Conservation (phyloP, 2,329 filamentous ascomycete genomes). For the Blastomyces percursus region DNA sequence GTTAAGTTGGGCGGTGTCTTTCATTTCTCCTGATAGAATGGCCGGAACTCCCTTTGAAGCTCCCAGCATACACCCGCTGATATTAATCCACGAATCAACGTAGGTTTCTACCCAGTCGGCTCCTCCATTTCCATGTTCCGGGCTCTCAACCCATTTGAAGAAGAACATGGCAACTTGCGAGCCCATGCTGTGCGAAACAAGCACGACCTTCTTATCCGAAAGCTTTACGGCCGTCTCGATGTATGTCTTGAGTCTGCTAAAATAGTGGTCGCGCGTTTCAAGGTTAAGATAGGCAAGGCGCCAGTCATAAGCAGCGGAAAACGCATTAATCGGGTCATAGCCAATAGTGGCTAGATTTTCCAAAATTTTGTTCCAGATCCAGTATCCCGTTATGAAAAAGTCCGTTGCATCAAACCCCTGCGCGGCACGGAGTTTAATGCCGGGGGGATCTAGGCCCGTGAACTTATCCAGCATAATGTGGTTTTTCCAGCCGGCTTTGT, state of each 20-base stretch:
- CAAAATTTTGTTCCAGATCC: slow-evolving; percentile 99
- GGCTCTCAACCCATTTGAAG: slow-evolving; percentile 69
- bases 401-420: slow-evolving; percentile 97
- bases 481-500: slow-evolving; percentile 88
- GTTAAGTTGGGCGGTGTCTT: slow-evolving; percentile 92
- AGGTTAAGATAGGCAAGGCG: slow-evolving; percentile 81
- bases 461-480: slow-evolving; percentile 94
- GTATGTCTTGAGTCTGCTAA: slow-evolving; percentile 76
- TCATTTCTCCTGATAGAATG: slow-evolving; percentile 92
- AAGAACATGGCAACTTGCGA: slow-evolving; percentile 82
- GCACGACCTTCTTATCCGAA: slow-evolving; percentile 64
- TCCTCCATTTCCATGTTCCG: slow-evolving; percentile 68
- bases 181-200: slow-evolving; percentile 95
- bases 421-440: slow-evolving; percentile 80
- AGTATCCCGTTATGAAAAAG: slow-evolving; percentile 73
- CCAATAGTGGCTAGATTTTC: slow-evolving; percentile 94
- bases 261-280: slow-evolving; percentile 85
- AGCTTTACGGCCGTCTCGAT: slow-evolving; percentile 74
- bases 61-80: slow-evolving; percentile 95
- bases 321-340: slow-evolving; percentile 73
- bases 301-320: slow-evolving; percentile 75
- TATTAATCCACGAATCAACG: slow-evolving; percentile 94
- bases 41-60: slow-evolving; percentile 85
- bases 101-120: slow-evolving; percentile 80
- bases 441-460: slow-evolving; percentile 81